Conservation (phyloP, 2,329 filamentous ascomycete genomes). For the Rhexocercosporidium sp. region DNA sequence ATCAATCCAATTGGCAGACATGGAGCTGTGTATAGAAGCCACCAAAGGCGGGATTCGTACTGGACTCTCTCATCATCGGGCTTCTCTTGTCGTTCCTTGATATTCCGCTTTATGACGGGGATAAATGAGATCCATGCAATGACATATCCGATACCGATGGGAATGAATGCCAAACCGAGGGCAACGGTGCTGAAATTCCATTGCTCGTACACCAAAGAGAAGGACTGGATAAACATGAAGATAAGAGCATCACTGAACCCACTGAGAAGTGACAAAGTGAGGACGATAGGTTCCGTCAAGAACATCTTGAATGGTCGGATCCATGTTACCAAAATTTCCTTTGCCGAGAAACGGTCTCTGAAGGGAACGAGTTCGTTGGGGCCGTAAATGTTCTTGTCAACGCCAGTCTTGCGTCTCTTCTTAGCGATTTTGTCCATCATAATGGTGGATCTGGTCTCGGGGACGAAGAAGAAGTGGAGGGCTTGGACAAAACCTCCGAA, state of each 20-base stretch:
- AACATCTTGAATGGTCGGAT: conserved; percentile 74
- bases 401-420: conserved; percentile 66
- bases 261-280: conserved; percentile 70
- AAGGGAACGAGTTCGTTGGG: conserved; percentile 73
- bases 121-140: conserved; percentile 66
- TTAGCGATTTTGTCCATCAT: conserved; percentile 83
- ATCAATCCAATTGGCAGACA: conserved; percentile 70
- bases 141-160: conserved; percentile 70
- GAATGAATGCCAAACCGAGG: conserved; percentile 66
- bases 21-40: conserved; percentile 65
- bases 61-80: conserved; percentile 63
- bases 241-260: conserved; percentile 78
- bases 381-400: conserved; percentile 64
- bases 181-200: conserved; percentile 65
- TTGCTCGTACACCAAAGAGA: conserved; percentile 69
- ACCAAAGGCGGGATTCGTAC: conserved; percentile 71
- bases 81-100: conserved; percentile 54
- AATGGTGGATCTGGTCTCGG: conserved; percentile 78
- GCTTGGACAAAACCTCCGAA: conserved; percentile 73
- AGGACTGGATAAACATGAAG: conserved; percentile 79
- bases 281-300: conserved; percentile 74
- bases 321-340: conserved; percentile 63
- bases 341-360: conserved; percentile 60
- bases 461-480: conserved; percentile 71
- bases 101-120: conserved; percentile 59